Base-by-base conservation (phyloP, 2,329 filamentous ascomycete genomes). In the Cercospora brassicicola region DNA sequence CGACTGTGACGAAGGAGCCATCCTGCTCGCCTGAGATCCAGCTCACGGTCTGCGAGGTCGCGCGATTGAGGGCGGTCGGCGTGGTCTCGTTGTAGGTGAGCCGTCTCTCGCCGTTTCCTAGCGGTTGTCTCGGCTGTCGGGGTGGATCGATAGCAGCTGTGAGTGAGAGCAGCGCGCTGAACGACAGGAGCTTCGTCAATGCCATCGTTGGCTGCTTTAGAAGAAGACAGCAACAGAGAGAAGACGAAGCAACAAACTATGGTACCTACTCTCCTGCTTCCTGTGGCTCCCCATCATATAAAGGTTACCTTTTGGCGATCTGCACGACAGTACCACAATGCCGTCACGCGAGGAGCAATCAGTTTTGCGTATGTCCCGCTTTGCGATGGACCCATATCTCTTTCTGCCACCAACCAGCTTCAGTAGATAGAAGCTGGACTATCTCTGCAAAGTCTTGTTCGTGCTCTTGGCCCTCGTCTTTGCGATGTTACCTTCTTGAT, bases 11-110 rank as follows among this genome's bases (percentile, higher is more conserved):
- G 77, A 88, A 90, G 60, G 87, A 83, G 23, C 89, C 89, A 71
- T 91, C 89, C 33, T 83, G 81, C 1, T 85, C 86, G 3, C 84
- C 85, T 8, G 83, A 80, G 3, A 88, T 83, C 89, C 88, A 91
- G 57, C 81, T 82, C 1, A 71, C 66, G 2, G 56, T 45, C 28
- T 65, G 65, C 51, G 68, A 65, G 0, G 59, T 63, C 8, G 65
- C 62, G 31, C 56, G 42, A 30, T 71, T 66, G 11, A 65, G n/a
- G 20, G 68, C 64, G 48, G 48, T 63, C 20, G 70, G 70, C 3
- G 69, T 71, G 31, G 70, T 72, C 26, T 69, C 69, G 59, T 72
- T 72, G 60, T 69, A 70, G 13, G 68, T 69, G 5, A 72, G 64
- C 4, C 62, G 42, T n/a, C 65, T 59, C 26, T 68, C 60, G 48